Percentiles rank a stretch among this genome's conserved stretches.
Evolutionary conservation across 1,284 basidiomycete species (phyloP).

Genomic region (Mycena citricolor): DNA sequence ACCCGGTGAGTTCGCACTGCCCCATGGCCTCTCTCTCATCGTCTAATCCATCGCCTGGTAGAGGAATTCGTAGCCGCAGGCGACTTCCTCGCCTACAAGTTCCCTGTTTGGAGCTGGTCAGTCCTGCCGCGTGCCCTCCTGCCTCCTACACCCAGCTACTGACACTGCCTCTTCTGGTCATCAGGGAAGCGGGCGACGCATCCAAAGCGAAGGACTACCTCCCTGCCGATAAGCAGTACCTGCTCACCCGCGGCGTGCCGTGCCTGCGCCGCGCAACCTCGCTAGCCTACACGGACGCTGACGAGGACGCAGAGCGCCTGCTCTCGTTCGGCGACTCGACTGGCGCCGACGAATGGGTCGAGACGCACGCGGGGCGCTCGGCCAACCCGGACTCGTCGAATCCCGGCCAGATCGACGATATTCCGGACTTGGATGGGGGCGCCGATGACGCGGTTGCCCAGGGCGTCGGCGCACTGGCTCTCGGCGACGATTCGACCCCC

Average conservation of each 20-base stretch:
- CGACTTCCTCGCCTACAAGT: constrained; percentile 94
- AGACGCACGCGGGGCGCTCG: constrained; percentile 79
- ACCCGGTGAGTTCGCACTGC: constrained; percentile 65
- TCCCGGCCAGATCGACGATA: constrained; percentile 71
- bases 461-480: constrained; percentile 43
- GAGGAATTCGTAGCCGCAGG: constrained; percentile 97
- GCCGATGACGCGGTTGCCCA: constrained; percentile 41
- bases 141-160: constrained; percentile 1
- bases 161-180: constrained; percentile 5
- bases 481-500: constrained; percentile 62
- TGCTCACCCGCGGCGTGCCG: constrained; percentile 90
- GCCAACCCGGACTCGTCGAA: constrained; percentile 51
- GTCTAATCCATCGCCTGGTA: constrained; percentile 37
- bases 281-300: constrained; percentile 90
- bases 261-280: constrained; percentile 90
- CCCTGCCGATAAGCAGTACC: constrained; percentile 93
- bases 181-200: constrained; percentile 87
- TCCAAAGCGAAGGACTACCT: constrained; percentile 88
- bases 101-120: constrained; percentile 92
- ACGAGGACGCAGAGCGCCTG: constrained; percentile 91
- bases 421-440: constrained; percentile 70
- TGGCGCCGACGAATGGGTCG: constrained; percentile 80
- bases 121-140: constrained; percentile 32
- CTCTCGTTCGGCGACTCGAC: constrained; percentile 72
- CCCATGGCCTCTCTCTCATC: constrained; percentile 20